Evolutionary conservation across 140 eudicot genomes (phyloP).

Genomic region (Bidens hawaiensis): DNA sequence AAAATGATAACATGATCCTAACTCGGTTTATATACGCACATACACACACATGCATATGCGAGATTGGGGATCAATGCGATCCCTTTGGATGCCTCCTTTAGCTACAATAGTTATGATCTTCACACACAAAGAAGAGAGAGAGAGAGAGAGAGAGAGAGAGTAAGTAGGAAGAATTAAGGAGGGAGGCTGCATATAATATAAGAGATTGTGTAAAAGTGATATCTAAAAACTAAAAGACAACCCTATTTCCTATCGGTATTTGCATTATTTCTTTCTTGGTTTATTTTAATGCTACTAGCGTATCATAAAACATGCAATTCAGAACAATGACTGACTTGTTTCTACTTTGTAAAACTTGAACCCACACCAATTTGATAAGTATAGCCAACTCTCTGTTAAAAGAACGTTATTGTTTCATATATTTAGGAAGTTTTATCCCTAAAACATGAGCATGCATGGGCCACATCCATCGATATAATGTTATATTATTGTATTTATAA

Average conservation of each 20-base stretch:
- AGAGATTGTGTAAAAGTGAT: conserved; percentile 22
- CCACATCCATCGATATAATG: conserved; percentile 32
- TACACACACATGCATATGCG: neutral
- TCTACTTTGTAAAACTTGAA: neutral
- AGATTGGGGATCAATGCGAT: conserved; percentile 90
- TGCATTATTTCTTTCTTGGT: neutral
- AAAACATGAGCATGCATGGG: conserved; percentile 55
- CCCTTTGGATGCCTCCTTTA: conserved; percentile 88
- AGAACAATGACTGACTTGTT: neutral
- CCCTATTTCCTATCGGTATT: neutral
- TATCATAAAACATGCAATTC: conserved; percentile 17
- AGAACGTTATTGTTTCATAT: neutral
- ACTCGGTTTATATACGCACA: neutral
- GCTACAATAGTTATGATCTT: conserved; percentile 45
- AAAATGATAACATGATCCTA: conserved; percentile 89
- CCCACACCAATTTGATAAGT: neutral
- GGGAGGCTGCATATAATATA: conserved; percentile 38
- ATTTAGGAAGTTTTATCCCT: neutral
- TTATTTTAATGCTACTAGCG: conserved; percentile 4
- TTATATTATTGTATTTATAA: neutral
- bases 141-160: conserved; percentile 8
- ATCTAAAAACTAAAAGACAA: neutral
- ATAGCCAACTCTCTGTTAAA: neutral
- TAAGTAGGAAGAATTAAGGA: conserved; percentile 16
- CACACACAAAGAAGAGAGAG: conserved; percentile 7